Percentiles rank a stretch among this genome's conserved stretches.
Evolutionary conservation across 495 filamentous ascomycete genomes (phyloP).

Genomic region (Penicillium tannophilum): DNA sequence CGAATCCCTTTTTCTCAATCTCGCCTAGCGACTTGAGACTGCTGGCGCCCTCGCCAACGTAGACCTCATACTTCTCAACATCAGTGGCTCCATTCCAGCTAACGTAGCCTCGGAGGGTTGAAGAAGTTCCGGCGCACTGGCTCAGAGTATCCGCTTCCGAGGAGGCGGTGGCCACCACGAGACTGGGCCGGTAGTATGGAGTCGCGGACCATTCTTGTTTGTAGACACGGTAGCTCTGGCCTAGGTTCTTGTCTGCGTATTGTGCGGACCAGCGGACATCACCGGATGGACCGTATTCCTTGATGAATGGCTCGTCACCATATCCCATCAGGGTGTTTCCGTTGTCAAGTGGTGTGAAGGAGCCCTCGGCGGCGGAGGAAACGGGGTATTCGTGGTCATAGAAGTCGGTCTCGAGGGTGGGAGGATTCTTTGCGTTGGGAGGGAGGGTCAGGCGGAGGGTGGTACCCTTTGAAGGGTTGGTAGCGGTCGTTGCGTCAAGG

Average conservation of each 20-base stretch:
- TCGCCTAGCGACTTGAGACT: constrained; percentile 10
- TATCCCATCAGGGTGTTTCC: constrained; percentile 46
- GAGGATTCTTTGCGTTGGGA: constrained; percentile 15
- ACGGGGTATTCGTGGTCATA: constrained; percentile 29
- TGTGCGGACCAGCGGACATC: constrained; percentile 13
- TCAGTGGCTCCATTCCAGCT: constrained; percentile 39
- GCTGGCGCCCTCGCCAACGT: constrained; percentile 8
- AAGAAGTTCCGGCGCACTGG: constrained; percentile 8
- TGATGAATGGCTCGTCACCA: constrained; percentile 44
- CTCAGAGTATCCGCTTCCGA: background rate
- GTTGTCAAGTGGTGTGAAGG: constrained; percentile 35
- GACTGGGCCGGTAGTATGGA: constrained; percentile 18
- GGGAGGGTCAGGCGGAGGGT: constrained; percentile 20
- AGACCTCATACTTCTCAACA: constrained; percentile 19
- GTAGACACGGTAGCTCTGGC: constrained; percentile 20
- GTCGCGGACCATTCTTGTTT: constrained; percentile 20
- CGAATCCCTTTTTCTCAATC: constrained; percentile 10
- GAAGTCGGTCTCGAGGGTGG: constrained; percentile 17
- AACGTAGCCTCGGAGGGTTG: constrained; percentile 21
- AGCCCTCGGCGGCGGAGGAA: constrained; percentile 40
- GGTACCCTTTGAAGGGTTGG: constrained; percentile 15
- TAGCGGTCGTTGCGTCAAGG: constrained; percentile 5
- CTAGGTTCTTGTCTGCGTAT: constrained; percentile 14
- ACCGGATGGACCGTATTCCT: constrained; percentile 38
- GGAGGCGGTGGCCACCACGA: constrained; percentile 7